A percentile compares a stretch with the other conserved stretches of the same genome.
Evolutionary conservation across 2,329 filamentous ascomycete genomes (phyloP).

Genomic region (Trichoderma citrinoviride): DNA sequence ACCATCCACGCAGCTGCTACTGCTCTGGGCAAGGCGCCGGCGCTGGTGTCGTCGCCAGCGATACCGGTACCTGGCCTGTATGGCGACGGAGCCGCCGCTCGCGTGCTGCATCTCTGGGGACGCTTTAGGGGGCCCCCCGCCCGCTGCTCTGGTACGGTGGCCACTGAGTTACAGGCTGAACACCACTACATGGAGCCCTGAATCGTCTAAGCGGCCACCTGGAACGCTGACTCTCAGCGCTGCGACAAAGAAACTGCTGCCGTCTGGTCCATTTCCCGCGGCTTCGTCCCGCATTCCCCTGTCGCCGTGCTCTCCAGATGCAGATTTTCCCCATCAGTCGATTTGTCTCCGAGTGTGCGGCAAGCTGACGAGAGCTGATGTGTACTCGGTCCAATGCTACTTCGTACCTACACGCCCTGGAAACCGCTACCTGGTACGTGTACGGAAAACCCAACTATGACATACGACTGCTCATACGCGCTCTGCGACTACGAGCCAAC

Average conservation of each 20-base stretch:
- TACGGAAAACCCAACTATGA: no score
- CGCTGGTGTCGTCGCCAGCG: background rate
- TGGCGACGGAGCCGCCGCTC: constrained; percentile 14
- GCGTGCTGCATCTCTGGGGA: constrained; percentile 16
- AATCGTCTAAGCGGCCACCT: no score
- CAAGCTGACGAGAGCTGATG: no score
- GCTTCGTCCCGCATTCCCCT: background rate
- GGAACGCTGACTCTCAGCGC: no score
- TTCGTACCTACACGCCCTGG: no score
- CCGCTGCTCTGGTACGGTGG: constrained; percentile 7
- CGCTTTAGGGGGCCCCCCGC: background rate
- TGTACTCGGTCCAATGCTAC: no score
- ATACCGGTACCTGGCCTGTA: constrained; percentile 11
- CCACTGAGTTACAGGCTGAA: constrained; percentile 1
- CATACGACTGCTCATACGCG: no score
- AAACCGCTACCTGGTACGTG: no score
- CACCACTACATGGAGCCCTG: background rate
- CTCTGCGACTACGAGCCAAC: background rate
- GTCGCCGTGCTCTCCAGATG: no score
- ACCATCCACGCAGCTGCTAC: constrained; percentile 22
- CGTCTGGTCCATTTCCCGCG: background rate
- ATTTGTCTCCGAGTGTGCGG: no score
- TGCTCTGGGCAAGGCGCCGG: constrained; percentile 22
- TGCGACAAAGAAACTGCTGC: background rate
- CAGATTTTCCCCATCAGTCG: no score